Conservation (phyloP, 768 basidiomycete species). For the Podaxis mareebaensis region DNA sequence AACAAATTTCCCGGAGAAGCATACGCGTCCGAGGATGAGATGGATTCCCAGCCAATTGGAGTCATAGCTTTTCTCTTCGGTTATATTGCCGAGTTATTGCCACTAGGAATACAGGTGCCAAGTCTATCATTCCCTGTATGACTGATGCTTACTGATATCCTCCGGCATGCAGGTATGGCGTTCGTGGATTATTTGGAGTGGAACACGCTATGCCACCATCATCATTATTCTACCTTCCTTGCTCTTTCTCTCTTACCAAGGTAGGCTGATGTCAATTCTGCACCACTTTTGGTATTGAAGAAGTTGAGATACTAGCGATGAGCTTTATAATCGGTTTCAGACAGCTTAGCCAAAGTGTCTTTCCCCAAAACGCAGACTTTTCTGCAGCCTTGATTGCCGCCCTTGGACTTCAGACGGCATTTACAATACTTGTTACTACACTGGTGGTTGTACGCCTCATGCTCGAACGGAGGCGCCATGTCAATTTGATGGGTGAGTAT, state of each 20-base stretch:
- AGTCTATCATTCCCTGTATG: neutral
- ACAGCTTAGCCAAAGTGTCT: too few species aligned
- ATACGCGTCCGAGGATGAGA: neutral
- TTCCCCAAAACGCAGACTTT: neutral
- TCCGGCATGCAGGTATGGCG: neutral
- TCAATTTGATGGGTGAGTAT: neutral
- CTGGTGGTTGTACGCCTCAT: neutral
- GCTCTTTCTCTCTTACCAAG: neutral
- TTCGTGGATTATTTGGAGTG: conserved; percentile 6
- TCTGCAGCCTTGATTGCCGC: neutral
- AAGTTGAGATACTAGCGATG: neutral
- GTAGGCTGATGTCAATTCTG: neutral
- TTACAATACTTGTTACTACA: neutral
- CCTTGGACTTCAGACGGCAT: neutral
- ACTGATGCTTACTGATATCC: neutral
- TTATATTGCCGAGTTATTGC: neutral
- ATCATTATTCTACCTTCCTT: neutral
- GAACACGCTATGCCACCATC: neutral
- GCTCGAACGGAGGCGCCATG: neutral
- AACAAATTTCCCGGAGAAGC: neutral
- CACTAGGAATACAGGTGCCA: neutral
- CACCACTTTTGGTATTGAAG: neutral
- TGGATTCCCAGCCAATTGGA: neutral
- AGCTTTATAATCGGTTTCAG: neutral
- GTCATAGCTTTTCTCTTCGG: too few species aligned